These are phyloP conservation scores for Centaurea solstitialis DNA, from an alignment of 129 eudicot genomes.

Conservation along the genomic window DNA sequence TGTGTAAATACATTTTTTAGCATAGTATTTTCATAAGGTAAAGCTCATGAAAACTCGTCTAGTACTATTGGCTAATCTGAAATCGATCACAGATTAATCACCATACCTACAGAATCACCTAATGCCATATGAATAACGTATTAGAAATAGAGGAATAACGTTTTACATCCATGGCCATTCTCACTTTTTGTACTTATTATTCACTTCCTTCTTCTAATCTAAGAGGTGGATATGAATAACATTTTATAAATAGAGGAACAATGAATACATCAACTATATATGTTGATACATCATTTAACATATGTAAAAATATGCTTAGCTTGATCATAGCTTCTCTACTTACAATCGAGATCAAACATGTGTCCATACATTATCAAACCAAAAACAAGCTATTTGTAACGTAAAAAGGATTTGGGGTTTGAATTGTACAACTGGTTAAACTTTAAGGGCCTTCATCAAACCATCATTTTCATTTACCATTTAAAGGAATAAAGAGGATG, in stretches of 20 bases:
- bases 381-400: neutral
- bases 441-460: neutral
- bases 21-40: too few relatives aligned
- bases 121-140: too few relatives aligned
- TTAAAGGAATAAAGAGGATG: slow-evolving; percentile 6
- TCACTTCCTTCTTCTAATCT: neutral
- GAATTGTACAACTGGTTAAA: slow-evolving; percentile 1
- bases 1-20: too few relatives aligned
- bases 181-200: too few relatives aligned
- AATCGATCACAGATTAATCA: too few relatives aligned
- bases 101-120: too few relatives aligned
- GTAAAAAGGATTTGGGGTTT: neutral
- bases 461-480: slow-evolving; percentile 7
- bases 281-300: neutral
- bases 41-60: too few relatives aligned
- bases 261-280: too few relatives aligned
- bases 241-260: neutral
- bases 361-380: neutral
- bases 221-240: neutral
- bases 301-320: neutral
- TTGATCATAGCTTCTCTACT: neutral
- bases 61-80: too few relatives aligned
- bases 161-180: too few relatives aligned
- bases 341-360: neutral
- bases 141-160: too few relatives aligned